A percentile compares a stretch with the other conserved stretches of the same genome.
phyloP scores from a whole-genome alignment of 2,329 filamentous ascomycete genomes.

The Madurella fahalii region DNA sequence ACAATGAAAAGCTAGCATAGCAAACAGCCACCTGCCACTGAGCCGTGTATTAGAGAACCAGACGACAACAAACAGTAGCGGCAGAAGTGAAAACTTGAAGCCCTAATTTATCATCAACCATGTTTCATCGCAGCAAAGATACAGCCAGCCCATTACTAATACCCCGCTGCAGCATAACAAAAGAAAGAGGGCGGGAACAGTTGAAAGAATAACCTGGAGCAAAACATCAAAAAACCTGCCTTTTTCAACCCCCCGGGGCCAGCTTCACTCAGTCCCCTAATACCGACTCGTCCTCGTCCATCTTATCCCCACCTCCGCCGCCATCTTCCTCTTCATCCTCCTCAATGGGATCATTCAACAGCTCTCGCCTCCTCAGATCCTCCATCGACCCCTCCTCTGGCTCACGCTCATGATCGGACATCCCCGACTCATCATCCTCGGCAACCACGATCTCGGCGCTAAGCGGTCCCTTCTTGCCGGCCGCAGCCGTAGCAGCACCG shows the following conservation, averaged over 20 bases:
- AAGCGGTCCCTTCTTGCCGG: constrained; percentile 35
- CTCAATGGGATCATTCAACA: constrained; percentile 46
- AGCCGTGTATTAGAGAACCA: neutral
- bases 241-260: neutral
- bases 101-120: neutral
- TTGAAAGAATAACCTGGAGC: neutral
- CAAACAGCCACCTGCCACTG: neutral
- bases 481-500: constrained; percentile 22
- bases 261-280: constrained; percentile 38
- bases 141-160: neutral
- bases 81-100: neutral
- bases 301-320: constrained; percentile 31
- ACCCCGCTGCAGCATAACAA: no score
- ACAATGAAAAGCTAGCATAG: neutral
- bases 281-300: constrained; percentile 43
- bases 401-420: constrained; percentile 31
- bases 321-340: constrained; percentile 40
- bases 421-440: constrained; percentile 36
- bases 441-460: constrained; percentile 45
- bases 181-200: neutral
- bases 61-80: neutral
- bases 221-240: neutral
- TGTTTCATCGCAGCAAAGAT: neutral
- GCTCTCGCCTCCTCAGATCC: constrained; percentile 51
- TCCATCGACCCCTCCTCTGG: constrained; percentile 57